A percentile compares a stretch with the other conserved stretches of the same genome.
Conservation (phyloP, 495 filamentous ascomycete genomes). For the Penicillium salamii region DNA sequence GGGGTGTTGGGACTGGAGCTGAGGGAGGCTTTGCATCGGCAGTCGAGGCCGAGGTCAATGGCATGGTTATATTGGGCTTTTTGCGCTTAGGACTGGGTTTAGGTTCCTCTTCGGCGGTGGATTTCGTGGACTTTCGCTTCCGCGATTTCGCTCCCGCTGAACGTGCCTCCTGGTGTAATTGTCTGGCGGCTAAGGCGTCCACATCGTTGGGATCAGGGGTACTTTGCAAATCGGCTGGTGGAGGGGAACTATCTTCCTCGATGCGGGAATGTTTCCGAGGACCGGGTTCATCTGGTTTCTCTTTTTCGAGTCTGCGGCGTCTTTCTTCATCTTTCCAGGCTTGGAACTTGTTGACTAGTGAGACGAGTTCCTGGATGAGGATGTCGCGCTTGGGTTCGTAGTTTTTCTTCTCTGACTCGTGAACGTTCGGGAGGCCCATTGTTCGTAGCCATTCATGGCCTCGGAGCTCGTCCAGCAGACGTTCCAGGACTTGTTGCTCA, state of each 20-base stretch:
- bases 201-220: slow-evolving; percentile 66
- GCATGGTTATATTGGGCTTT: no score
- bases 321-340: slow-evolving; percentile 90
- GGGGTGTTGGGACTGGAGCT: not conserved
- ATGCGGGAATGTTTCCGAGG: slow-evolving; percentile 23
- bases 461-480: slow-evolving; percentile 80
- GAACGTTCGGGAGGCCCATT: slow-evolving; percentile 87
- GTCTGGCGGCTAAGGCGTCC: slow-evolving; percentile 68
- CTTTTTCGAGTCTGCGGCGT: slow-evolving; percentile 66
- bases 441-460: slow-evolving; percentile 90
- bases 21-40: not conserved
- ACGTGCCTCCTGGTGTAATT: slow-evolving; percentile 69
- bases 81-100: slow-evolving; percentile 9
- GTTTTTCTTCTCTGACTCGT: slow-evolving; percentile 75
- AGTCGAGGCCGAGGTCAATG: no score
- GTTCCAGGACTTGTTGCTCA: slow-evolving; percentile 83
- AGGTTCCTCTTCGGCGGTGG: slow-evolving; percentile 16
- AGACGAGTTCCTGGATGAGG: slow-evolving; percentile 76
- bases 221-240: slow-evolving; percentile 35
- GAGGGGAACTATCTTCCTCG: slow-evolving; percentile 19
- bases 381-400: slow-evolving; percentile 83
- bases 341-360: slow-evolving; percentile 80
- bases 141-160: slow-evolving; percentile 36
- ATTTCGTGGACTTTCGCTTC: slow-evolving; percentile 21
- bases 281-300: slow-evolving; percentile 50